Percentiles rank a stretch among this genome's conserved stretches.
Conservation (phyloP, 164 flowering plant genomes). For the Taxillus chinensis region DNA sequence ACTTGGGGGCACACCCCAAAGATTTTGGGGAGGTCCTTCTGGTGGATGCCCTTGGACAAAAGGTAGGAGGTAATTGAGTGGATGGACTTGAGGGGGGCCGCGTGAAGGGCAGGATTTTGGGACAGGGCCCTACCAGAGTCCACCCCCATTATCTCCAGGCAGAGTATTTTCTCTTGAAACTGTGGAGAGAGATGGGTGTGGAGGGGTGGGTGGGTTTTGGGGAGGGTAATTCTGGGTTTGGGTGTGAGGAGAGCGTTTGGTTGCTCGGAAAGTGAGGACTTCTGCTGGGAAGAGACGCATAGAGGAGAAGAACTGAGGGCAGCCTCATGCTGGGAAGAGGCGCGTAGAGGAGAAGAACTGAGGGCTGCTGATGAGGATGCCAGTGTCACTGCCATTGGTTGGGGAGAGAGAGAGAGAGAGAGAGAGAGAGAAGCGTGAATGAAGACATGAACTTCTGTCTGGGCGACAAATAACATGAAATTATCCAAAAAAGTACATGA, state of each 20-base stretch:
- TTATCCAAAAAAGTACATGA: not conserved
- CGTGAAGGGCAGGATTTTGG: conserved; percentile 66
- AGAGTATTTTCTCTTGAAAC: conserved; percentile 80
- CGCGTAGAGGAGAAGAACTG: not conserved
- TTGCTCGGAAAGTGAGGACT: conserved; percentile 16
- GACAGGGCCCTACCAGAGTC: conserved; percentile 80
- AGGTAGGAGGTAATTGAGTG: conserved; percentile 61
- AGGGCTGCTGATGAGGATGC: conserved; percentile 27
- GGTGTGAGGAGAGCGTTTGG: conserved; percentile 18
- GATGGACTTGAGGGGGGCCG: conserved; percentile 59
- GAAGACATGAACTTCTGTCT: not conserved
- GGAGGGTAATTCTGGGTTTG: conserved; percentile 36
- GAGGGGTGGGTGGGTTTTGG: conserved; percentile 48
- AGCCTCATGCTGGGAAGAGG: not conserved
- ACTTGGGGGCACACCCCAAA: conserved; percentile 84
- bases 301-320: conserved; percentile 20
- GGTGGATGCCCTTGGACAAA: conserved; percentile 71
- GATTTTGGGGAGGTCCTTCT: conserved; percentile 66
- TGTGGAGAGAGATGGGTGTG: conserved; percentile 38
- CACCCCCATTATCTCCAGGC: conserved; percentile 91
- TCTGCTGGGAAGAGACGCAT: conserved; percentile 28
- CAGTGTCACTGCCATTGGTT: conserved; percentile 20
- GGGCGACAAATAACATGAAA: too few relatives aligned
- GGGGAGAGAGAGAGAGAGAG: conserved; percentile 1
- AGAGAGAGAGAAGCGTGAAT: not conserved